Percentiles rank a stretch among this genome's conserved stretches.
These are phyloP conservation scores for Xylaria sp. DNA, from an alignment of 2,329 filamentous ascomycete species.

Conservation along the genomic window DNA sequence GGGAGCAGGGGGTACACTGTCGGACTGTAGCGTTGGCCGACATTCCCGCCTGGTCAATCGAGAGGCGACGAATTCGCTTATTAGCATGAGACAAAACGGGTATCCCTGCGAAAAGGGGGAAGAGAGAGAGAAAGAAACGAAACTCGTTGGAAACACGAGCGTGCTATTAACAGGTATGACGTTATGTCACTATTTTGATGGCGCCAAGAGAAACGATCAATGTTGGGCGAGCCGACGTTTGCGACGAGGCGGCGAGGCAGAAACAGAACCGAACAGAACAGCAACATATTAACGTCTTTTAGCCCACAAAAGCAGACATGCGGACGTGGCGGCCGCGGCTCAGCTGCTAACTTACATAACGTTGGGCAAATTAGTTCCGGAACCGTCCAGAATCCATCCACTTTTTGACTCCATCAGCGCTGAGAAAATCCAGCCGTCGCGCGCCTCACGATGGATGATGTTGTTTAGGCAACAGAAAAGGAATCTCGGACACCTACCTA, in stretches of 20 bases:
- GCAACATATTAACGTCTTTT: too few species aligned
- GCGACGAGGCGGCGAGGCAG: background rate
- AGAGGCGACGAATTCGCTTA: background rate
- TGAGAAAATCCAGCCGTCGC: background rate
- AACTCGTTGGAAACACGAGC: constrained; percentile 4
- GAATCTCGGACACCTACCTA: background rate
- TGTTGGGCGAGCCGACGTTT: background rate
- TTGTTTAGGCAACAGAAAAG: background rate
- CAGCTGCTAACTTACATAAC: background rate
- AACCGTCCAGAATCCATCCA: background rate
- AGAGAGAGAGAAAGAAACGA: constrained; percentile 18
- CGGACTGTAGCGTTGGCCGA: background rate
- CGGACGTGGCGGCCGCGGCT: background rate
- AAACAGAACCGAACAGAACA: too few species aligned
- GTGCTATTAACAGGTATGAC: background rate
- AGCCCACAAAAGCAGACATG: background rate
- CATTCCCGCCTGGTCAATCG: background rate
- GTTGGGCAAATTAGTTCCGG: background rate
- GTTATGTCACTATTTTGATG: background rate
- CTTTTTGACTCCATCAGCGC: background rate
- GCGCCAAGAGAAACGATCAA: background rate
- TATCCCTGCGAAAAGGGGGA: constrained; percentile 1
- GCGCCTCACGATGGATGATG: background rate
- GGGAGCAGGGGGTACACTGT: constrained; percentile 2
- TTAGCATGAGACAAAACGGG: constrained; percentile 2